These are phyloP conservation scores for Pseudopyrenochaeta lycopersici DNA, from an alignment of 2,329 filamentous ascomycete species.

Conservation along the genomic window DNA sequence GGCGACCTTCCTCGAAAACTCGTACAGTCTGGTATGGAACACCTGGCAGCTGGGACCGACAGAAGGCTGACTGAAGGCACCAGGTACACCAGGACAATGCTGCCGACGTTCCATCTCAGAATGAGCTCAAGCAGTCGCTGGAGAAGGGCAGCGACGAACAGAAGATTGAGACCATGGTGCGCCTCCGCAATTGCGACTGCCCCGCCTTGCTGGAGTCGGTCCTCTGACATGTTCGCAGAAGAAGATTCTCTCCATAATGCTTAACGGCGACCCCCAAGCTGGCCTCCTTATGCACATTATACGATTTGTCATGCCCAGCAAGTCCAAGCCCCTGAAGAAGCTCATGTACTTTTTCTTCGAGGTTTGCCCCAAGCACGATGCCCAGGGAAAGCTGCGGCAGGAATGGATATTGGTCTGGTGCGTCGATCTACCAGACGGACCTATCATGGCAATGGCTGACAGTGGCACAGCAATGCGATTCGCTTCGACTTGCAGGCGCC, in stretches of 20 bases:
- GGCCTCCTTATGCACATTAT: constrained; percentile 99
- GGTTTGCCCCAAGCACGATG: constrained; percentile 95
- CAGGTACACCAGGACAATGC: constrained; percentile 92
- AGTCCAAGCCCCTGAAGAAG: constrained; percentile 96
- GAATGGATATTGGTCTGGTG: constrained; percentile 99
- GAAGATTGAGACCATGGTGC: constrained; percentile 79
- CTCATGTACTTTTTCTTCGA: constrained; percentile 99
- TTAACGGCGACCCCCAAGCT: constrained; percentile 96
- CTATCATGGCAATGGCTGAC: constrained; percentile 29
- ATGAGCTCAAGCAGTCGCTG: constrained; percentile 90
- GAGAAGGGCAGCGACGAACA: constrained; percentile 93
- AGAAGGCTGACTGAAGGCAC: constrained; percentile 39
- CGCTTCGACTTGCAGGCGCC: constrained; percentile 96
- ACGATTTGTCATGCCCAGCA: constrained; percentile 98
- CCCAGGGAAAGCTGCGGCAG: constrained; percentile 93
- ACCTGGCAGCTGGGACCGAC: constrained; percentile 39
- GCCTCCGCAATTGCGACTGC: constrained; percentile 27
- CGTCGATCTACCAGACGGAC: constrained; percentile 36
- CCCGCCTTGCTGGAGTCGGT: constrained; percentile 61
- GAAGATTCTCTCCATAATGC: constrained; percentile 94
- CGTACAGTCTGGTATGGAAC: constrained; percentile 80
- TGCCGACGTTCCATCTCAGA: constrained; percentile 87
- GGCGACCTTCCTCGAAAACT: constrained; percentile 92
- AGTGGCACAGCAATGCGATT: constrained; percentile 82
- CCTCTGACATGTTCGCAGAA: constrained; percentile 59